Evolutionary conservation across 2,329 filamentous ascomycete genomes (phyloP), one percentile per base, ranked within the genome.

Genomic region (Exophiala bonariae): DNA sequence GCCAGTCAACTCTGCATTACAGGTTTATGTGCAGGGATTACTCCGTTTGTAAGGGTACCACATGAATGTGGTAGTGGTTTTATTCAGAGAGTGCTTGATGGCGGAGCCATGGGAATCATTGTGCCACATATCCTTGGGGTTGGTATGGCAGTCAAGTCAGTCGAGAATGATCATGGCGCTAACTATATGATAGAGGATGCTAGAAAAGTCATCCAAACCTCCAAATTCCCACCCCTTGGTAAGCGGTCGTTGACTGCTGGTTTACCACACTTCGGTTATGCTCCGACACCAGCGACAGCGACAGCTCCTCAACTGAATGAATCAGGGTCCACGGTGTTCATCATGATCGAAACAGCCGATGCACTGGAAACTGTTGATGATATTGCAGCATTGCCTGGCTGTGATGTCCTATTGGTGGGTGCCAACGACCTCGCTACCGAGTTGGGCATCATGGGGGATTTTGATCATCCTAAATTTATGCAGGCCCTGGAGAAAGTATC

Each of bases 1-100:
- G 59, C 60, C 1, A 60, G 59, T 44, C 57, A 59, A 10, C 52
- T 66, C 2, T 65, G 61, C 42, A 55, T 50, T 3, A 54, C 59
- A 1, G 63, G 56, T 0, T 45, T 64, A 8, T 45, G 47, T 16
- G 53, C 45, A 2, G 64, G 61, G 17, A 34, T 49, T n/a, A 49
- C 45, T 5, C 45, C 45, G 3, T 49, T 49, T 16, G 45, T 49
- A 3, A 16, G 45, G 11, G 45, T 48, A 10, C 45, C 45, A 4
- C 31, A 36, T 20, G 53, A 65, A 38, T 64, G 63, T 26, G 64
- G 64, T 1, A 44, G 54, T 23, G 63, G 60, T 6, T 64, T 63
- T 37, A 37, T 48, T 4, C 45, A 48, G 22, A 16, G 45, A 4
- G 45, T 43, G 7, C 31, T 48, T 20, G 45, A 48, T 22, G 32